These are phyloP conservation scores for Boletus eberwhitei DNA, from an alignment of 768 basidiomycete species.

Conservation along the genomic window DNA sequence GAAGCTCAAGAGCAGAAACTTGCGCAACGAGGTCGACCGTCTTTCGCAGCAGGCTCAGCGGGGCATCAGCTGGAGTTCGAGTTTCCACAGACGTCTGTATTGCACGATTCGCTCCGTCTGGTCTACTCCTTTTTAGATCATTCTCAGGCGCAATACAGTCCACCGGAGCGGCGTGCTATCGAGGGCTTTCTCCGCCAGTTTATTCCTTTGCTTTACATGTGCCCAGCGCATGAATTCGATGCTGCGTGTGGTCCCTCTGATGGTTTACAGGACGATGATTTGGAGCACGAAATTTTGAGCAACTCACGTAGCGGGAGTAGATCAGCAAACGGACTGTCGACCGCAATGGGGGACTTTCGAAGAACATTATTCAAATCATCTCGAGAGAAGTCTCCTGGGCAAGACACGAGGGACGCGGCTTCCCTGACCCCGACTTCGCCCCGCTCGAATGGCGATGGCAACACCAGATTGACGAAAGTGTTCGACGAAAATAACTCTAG, in stretches of 20 bases:
- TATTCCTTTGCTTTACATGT: conserved; percentile 77
- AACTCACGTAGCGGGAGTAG: conserved; percentile 37
- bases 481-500: conserved; percentile 19
- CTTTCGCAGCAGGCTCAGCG: conserved; percentile 45
- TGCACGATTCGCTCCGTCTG: conserved; percentile 88
- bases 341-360: conserved; percentile 66
- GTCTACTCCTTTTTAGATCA: conserved; percentile 90
- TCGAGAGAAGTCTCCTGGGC: conserved; percentile 49
- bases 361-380: conserved; percentile 78
- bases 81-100: conserved; percentile 72
- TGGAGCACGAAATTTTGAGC: conserved; percentile 26
- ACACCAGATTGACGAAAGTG: neutral
- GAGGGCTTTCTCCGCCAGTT: conserved; percentile 85
- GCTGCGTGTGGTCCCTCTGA: conserved; percentile 57
- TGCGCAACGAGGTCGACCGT: conserved; percentile 28
- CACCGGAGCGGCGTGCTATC: conserved; percentile 74
- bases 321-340: conserved; percentile 45
- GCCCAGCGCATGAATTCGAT: conserved; percentile 63
- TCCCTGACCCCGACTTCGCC: conserved; percentile 22
- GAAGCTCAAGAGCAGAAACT: conserved; percentile 49
- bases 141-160: conserved; percentile 69
- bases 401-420: conserved; percentile 31
- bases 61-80: conserved; percentile 76
- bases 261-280: conserved; percentile 38
- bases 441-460: neutral